Conservation (phyloP, 129 eudicot species). For the Chrysanthemum makinoi region DNA sequence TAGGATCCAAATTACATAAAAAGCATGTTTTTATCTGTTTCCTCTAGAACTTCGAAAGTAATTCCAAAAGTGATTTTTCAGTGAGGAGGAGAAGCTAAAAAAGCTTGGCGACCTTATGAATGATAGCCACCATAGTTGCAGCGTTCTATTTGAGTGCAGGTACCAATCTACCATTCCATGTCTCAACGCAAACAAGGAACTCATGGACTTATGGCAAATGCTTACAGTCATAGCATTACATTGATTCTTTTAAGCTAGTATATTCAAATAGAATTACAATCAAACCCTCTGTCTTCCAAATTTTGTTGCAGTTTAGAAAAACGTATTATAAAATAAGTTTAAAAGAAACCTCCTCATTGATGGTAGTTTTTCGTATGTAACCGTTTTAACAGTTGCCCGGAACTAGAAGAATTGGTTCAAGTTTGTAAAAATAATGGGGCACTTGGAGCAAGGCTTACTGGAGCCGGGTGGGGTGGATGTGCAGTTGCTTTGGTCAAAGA, state of each 20-base stretch:
- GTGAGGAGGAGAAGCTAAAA: conserved; percentile 81
- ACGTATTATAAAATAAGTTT: background rate
- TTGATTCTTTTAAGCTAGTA: no score
- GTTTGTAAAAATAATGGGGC: conserved; percentile 72
- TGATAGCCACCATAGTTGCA: conserved; percentile 94
- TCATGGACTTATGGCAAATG: no score
- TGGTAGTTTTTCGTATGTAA: background rate
- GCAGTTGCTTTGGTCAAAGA: conserved; percentile 92
- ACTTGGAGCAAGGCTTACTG: conserved; percentile 95
- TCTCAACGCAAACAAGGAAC: no score
- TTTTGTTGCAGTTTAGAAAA: no score
- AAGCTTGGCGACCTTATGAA: conserved; percentile 94
- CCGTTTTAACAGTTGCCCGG: conserved; percentile 66
- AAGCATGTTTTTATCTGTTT: background rate
- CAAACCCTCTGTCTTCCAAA: no score
- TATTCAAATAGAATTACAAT: no score
- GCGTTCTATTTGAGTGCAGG: conserved; percentile 95
- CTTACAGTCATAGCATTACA: no score
- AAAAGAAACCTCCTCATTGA: background rate
- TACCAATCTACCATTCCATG: conserved; percentile 21
- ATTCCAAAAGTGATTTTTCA: conserved; percentile 32
- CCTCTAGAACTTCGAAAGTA: background rate
- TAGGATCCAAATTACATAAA: background rate
- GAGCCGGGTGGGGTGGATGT: conserved; percentile 99
- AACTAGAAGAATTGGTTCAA: conserved; percentile 87